A percentile compares a stretch with the other conserved stretches of the same genome.
These are phyloP conservation scores for Cephalotrichum gorgonifer DNA, from an alignment of 2,329 filamentous ascomycete genomes.

Conservation along the genomic window DNA sequence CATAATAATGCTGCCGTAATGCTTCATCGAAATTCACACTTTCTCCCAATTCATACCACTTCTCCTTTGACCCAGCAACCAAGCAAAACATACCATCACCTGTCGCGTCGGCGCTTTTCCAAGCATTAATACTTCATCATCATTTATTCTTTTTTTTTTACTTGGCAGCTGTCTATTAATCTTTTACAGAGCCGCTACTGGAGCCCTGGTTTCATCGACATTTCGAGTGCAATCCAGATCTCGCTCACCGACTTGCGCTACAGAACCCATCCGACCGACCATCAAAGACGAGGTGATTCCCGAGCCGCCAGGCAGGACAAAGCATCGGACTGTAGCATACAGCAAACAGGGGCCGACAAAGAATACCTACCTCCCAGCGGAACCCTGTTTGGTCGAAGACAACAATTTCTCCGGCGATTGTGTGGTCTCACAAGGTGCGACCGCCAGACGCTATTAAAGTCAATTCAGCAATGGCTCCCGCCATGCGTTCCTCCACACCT, in stretches of 20 bases:
- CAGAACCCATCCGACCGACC: neutral
- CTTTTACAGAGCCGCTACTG: neutral
- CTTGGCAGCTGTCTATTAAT: neutral
- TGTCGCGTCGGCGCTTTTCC: neutral
- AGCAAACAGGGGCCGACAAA: too few relatives aligned
- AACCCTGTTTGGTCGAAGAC: neutral
- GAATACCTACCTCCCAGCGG: too few relatives aligned
- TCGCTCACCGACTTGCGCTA: neutral
- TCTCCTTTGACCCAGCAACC: neutral
- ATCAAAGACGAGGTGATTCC: too few relatives aligned
- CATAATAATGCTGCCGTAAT: neutral
- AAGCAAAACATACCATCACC: too few relatives aligned
- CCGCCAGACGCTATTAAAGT: neutral
- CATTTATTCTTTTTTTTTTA: neutral
- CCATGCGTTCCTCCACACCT: constrained; percentile 39
- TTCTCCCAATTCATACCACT: neutral
- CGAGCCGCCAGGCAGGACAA: too few relatives aligned
- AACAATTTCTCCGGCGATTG: neutral
- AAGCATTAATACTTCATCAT: neutral
- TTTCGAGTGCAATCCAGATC: too few relatives aligned
- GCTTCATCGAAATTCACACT: too few relatives aligned
- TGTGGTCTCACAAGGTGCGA: neutral
- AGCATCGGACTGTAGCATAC: too few relatives aligned
- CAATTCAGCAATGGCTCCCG: constrained; percentile 20
- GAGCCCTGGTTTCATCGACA: neutral